Evolutionary conservation across 2,329 filamentous ascomycete species (phyloP).

Genomic region (Cladosporium cucumerinum): DNA sequence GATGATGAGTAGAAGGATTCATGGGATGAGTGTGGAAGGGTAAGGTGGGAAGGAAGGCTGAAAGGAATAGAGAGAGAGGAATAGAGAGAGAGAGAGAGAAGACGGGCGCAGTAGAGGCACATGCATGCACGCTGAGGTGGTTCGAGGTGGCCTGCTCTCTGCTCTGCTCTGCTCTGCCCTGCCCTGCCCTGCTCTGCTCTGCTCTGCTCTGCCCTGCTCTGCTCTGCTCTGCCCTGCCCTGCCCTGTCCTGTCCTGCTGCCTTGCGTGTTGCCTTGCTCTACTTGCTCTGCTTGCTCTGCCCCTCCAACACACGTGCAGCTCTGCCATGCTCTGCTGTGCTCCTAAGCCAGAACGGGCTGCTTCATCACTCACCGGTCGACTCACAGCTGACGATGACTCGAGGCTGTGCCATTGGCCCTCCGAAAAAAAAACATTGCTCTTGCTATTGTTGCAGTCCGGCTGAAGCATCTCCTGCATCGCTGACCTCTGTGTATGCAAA

Average conservation of each 20-base stretch:
- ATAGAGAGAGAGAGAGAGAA: not conserved
- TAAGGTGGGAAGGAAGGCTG: not conserved
- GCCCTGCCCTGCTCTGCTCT: not conserved
- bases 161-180: not conserved
- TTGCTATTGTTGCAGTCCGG: not conserved
- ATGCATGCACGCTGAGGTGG: not conserved
- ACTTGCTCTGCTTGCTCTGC: not conserved
- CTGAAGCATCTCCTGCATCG: not conserved
- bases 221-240: not conserved
- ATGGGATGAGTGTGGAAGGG: not conserved
- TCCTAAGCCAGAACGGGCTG: not conserved
- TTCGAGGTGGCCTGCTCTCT: not conserved
- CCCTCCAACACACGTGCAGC: not conserved
- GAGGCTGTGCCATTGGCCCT: not conserved
- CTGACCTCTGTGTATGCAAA: not conserved
- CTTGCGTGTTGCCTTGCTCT: slow-evolving; percentile 1
- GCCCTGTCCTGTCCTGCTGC: not conserved
- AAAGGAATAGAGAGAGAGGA: not conserved
- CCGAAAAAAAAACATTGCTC: not conserved
- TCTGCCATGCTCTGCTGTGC: not conserved
- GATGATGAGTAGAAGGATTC: not conserved
- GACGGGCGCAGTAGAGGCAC: not conserved
- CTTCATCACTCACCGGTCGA: slow-evolving; percentile 1
- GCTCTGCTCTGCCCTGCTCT: not conserved
- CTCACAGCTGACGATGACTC: not conserved